These are phyloP conservation scores for Cladosporium sp. DNA, from an alignment of 2,329 filamentous ascomycete genomes.

Conservation along the genomic window DNA sequence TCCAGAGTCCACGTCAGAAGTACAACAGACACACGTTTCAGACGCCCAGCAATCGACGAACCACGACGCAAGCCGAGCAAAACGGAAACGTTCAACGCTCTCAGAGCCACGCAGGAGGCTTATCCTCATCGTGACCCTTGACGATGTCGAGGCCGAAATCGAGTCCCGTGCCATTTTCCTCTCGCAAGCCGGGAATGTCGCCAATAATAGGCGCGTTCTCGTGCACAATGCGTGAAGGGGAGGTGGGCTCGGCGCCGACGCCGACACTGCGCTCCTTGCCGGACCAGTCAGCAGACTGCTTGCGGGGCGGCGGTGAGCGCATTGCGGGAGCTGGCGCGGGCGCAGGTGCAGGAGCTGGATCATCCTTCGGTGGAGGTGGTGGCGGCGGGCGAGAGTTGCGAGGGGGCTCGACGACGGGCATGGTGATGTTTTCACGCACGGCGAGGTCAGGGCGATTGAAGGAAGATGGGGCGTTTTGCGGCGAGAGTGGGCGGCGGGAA, in stretches of 20 bases:
- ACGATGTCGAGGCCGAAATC: neutral
- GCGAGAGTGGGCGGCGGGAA: neutral
- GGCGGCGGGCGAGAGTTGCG: conserved; percentile 4
- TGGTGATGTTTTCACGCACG: conserved; percentile 11
- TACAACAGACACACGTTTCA: too few species aligned
- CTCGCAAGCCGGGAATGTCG: conserved; percentile 1
- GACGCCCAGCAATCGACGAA: too few species aligned
- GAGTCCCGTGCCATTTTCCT: neutral
- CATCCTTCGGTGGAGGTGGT: conserved; percentile 7
- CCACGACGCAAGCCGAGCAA: too few species aligned
- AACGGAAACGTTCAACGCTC: neutral
- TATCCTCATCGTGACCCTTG: neutral
- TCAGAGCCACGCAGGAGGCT: conserved; percentile 4
- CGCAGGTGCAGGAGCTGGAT: neutral
- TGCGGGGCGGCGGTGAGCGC: neutral
- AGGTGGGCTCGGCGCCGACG: neutral
- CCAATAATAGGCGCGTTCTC: conserved; percentile 2
- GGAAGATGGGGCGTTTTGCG: neutral
- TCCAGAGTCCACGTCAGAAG: too few species aligned
- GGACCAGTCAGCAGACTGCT: neutral
- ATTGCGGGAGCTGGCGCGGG: neutral
- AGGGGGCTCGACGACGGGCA: conserved; percentile 6
- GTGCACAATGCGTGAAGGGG: neutral
- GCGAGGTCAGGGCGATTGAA: conserved; percentile 1
- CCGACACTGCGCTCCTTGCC: neutral